Evolutionary conservation across 164 flowering plant species (phyloP).

Genomic region (Nymphaea colorata): DNA sequence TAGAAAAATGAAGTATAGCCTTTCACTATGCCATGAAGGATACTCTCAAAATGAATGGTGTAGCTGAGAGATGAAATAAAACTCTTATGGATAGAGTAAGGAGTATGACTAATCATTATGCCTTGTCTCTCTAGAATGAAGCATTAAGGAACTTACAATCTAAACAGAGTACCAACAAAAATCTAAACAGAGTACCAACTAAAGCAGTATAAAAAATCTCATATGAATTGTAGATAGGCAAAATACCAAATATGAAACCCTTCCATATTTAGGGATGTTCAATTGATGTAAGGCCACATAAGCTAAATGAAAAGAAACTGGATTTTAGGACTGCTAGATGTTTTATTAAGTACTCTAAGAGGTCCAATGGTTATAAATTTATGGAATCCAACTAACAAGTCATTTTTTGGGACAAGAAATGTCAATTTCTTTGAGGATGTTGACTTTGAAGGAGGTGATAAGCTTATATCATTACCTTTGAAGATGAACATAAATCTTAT

Average conservation of each 20-base stretch:
- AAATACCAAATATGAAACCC: constrained; percentile 1
- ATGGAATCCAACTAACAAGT: neutral
- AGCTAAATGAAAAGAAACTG: constrained; percentile 4
- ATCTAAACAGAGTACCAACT: constrained; percentile 4
- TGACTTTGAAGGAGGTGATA: too few species aligned
- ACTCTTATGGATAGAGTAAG: constrained; percentile 1
- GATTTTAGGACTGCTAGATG: too few species aligned
- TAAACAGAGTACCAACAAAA: constrained; percentile 3
- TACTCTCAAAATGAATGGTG: neutral
- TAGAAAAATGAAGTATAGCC: neutral
- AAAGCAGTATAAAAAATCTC: constrained; percentile 3
- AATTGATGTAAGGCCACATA: neutral
- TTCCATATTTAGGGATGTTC: constrained; percentile 1
- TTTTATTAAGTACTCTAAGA: too few species aligned
- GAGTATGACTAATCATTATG: neutral
- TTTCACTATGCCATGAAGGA: neutral
- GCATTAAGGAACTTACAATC: neutral
- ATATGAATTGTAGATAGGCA: constrained; percentile 1
- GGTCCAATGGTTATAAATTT: neutral
- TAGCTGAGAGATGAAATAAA: neutral
- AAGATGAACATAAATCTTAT: neutral
- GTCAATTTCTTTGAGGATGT: constrained; percentile 1
- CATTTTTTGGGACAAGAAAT: neutral
- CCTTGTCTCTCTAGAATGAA: neutral
- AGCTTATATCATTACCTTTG: neutral